Conservation (phyloP, 768 basidiomycete species). For the Gelatoporia subvermispora region DNA sequence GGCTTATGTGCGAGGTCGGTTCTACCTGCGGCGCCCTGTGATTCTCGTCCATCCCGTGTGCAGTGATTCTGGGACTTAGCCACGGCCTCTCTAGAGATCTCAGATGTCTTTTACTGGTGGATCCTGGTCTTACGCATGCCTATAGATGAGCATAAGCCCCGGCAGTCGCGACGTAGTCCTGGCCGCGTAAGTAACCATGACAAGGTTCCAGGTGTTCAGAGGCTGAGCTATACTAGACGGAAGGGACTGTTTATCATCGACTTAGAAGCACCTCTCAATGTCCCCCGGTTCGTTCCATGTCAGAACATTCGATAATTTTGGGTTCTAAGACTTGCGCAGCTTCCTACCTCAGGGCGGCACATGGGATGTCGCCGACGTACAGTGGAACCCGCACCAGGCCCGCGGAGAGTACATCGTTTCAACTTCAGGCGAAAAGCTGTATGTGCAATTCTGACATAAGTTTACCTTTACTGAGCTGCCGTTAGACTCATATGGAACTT, state of each 20-base stretch:
- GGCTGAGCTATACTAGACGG: constrained; percentile 38
- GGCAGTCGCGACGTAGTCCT: constrained; percentile 84
- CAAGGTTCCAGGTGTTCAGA: neutral
- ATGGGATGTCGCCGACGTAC: constrained; percentile 92
- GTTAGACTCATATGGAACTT: constrained; percentile 88
- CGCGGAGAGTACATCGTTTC: constrained; percentile 81
- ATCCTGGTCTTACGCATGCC: neutral
- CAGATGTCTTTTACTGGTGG: neutral
- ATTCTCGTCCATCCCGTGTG: too few relatives aligned
- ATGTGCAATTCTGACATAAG: constrained; percentile 19
- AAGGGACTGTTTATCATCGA: constrained; percentile 95
- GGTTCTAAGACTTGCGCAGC: constrained; percentile 2
- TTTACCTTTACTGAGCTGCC: neutral
- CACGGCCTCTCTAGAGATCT: too few relatives aligned
- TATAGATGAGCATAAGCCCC: constrained; percentile 89
- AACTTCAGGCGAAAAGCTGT: constrained; percentile 87
- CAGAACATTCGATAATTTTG: neutral
- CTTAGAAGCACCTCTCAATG: constrained; percentile 77
- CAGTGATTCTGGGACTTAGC: too few relatives aligned
- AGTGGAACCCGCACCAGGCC: constrained; percentile 83
- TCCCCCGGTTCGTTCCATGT: constrained; percentile 52
- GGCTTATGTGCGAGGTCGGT: too few relatives aligned
- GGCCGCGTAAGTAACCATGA: constrained; percentile 62
- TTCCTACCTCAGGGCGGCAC: constrained; percentile 95
- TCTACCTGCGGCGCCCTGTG: too few relatives aligned